Evolutionary conservation across 2,329 filamentous ascomycete genomes (phyloP), one percentile per base, ranked within the genome.

Genomic region (Diaporthe caulivora): DNA sequence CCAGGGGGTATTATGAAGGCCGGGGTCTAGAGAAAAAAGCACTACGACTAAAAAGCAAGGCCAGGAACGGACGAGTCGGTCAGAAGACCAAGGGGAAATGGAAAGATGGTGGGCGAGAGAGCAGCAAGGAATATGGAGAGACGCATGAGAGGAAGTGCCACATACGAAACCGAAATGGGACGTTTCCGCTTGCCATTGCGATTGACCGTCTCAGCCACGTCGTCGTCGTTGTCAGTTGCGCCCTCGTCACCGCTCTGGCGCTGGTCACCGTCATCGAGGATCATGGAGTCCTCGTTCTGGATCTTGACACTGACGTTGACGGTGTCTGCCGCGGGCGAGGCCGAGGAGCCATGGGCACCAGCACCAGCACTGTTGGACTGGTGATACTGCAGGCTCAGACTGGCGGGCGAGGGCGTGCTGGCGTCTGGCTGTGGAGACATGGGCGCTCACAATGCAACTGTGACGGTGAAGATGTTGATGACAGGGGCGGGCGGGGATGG

Each of bases 121-220:
- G 49, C 40, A 70, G 53, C 40, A 34, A 26, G 40, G 62, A 17
- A 13, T 40, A 47, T 2, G 67, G 29, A 6, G 40, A 64, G 31
- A 29, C 67, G 21, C 29, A 60, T 58, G 70, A 70, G n/a, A 70
- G 31, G 26, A 13, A 29, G 42, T 54, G 37, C 53, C 53, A 85
- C 85, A 78, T 86, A 91, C 89, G 89, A 91, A 75, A 91, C 89
- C 74, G 89, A 90, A 65, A 90, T 85, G 74, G 88, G 88, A 73
- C 90, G 85, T 80, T 91, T 92, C 75, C 90, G 87, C 81, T 92
- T 92, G 73, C 87, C 85, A 75, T 80, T 83, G 69, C 84, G 84
- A 40, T 80, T 80, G 34, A 64, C 37, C 29, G 82, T 79, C 67
- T 87, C 84, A 51, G 78, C 84, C 72, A 85, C 84, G 55, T 88